phyloP scores from a whole-genome alignment of 2,329 filamentous ascomycete species.

The Fusarium longipes region DNA sequence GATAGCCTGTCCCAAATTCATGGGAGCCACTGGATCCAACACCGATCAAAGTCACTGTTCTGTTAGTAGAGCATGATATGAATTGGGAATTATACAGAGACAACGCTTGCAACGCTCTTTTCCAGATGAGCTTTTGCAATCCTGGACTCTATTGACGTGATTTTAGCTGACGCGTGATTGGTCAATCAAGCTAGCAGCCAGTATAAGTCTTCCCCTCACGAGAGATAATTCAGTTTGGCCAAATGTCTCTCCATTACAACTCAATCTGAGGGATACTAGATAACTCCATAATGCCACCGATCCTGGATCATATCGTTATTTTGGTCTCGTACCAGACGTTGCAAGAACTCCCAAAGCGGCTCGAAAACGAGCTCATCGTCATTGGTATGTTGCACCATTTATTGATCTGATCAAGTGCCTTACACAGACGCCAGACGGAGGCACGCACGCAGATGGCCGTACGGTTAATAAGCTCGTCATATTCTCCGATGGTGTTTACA shows the following conservation, averaged over 20 bases:
- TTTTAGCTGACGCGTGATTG: not conserved
- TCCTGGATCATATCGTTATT: constrained; percentile 29
- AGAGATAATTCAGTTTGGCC: too few relatives aligned
- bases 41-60: too few relatives aligned
- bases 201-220: not conserved
- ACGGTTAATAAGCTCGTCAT: constrained; percentile 28
- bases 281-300: not conserved
- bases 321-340: constrained; percentile 23
- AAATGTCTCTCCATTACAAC: too few relatives aligned
- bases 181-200: not conserved
- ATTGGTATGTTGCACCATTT: not conserved
- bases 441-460: constrained; percentile 22
- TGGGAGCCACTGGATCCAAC: too few relatives aligned
- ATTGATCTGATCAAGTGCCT: not conserved
- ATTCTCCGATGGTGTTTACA: constrained; percentile 27
- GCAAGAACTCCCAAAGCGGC: constrained; percentile 7
- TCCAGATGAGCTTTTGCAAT: not conserved
- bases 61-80: not conserved
- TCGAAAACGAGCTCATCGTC: constrained; percentile 7
- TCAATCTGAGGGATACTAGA: not conserved
- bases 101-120: not conserved
- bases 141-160: not conserved
- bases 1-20: too few relatives aligned
- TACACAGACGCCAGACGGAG: constrained; percentile 1
- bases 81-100: accelerated